phyloP scores from a whole-genome alignment of 106 monocot genomes.

The Dactylorhiza incarnata region DNA sequence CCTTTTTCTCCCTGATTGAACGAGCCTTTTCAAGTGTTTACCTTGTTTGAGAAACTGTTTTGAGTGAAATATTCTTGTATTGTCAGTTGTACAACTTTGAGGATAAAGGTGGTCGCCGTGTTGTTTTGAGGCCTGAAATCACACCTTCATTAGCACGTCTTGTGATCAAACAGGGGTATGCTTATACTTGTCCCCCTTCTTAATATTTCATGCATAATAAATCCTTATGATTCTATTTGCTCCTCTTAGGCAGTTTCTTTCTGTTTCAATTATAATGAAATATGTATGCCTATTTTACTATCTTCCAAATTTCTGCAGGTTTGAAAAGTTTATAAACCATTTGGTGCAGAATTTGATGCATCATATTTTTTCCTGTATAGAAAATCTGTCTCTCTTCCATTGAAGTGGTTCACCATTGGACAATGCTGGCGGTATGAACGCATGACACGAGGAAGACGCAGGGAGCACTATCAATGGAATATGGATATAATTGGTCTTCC shows the following conservation, averaged over 20 bases:
- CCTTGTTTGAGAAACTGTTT: background rate
- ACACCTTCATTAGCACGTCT: conserved; percentile 98
- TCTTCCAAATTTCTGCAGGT: background rate
- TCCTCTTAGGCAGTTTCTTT: background rate
- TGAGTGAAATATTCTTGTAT: background rate
- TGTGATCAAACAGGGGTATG: conserved; percentile 91
- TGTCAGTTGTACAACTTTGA: conserved; percentile 92
- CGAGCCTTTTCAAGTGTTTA: background rate
- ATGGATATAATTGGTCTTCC: conserved; percentile 94
- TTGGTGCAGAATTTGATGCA: conserved; percentile 14
- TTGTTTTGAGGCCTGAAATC: conserved; percentile 97
- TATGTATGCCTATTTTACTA: background rate
- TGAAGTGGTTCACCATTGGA: conserved; percentile 99
- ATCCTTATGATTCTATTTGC: background rate
- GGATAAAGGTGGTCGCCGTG: conserved; percentile 95
- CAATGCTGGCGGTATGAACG: conserved; percentile 99
- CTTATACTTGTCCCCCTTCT: background rate
- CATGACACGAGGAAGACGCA: conserved; percentile 95
- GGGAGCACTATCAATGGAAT: conserved; percentile 99
- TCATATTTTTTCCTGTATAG: conserved; percentile 49
- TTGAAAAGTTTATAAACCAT: conserved; percentile 6
- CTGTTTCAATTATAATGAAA: background rate
- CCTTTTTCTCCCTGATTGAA: background rate
- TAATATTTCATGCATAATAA: background rate
- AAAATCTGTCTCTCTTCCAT: conserved; percentile 88